A percentile compares a stretch with the other conserved stretches of the same genome.
Evolutionary conservation across 345 rosid species (phyloP).

Genomic region (Lepidium didymum): DNA sequence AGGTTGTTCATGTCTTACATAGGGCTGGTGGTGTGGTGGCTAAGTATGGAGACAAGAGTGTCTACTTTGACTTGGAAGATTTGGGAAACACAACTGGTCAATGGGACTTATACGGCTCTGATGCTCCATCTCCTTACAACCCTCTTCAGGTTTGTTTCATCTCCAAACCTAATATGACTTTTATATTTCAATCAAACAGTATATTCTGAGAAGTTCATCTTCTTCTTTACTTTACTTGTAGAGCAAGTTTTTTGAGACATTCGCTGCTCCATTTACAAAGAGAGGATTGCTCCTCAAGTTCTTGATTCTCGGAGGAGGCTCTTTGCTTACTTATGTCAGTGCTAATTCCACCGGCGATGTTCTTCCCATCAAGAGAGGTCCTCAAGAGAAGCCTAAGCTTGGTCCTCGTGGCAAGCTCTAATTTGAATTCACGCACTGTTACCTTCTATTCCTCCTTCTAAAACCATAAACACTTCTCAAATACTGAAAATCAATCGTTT

Average conservation of each 20-base stretch:
- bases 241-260: constrained; percentile 98
- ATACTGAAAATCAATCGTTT: background rate
- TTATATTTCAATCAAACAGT: background rate
- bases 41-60: constrained; percentile 92
- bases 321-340: constrained; percentile 60
- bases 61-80: constrained; percentile 94
- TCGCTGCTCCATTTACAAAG: constrained; percentile 94
- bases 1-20: background rate
- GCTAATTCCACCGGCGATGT: constrained; percentile 62
- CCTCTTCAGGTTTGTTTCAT: constrained; percentile 61
- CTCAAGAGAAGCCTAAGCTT: constrained; percentile 84
- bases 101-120: constrained; percentile 99
- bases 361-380: constrained; percentile 91
- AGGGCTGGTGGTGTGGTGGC: constrained; percentile 69
- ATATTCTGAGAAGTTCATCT: background rate
- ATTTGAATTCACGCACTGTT: constrained; percentile 1
- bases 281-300: constrained; percentile 93
- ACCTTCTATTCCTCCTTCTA: background rate
- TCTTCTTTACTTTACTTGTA: constrained; percentile 27
- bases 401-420: constrained; percentile 93
- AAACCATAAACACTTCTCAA: too few relatives aligned
- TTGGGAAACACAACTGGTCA: constrained; percentile 91
- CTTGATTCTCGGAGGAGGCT: constrained; percentile 85
- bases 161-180: background rate
- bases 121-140: constrained; percentile 96